Conservation (phyloP, 257 asterid genomes). For the Leptodermis oblonga region DNA sequence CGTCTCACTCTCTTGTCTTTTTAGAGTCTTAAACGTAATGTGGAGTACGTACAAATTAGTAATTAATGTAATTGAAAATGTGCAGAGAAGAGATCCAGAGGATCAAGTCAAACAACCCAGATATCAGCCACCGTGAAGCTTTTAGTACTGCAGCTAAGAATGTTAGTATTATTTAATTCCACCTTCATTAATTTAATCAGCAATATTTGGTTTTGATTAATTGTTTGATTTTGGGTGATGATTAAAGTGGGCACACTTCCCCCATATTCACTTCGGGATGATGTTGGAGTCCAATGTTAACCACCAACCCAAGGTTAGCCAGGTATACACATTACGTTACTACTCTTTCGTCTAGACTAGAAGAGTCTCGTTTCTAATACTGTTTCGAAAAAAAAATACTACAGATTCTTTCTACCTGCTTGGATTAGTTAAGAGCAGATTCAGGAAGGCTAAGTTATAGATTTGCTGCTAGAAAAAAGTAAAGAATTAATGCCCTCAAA, state of each 20-base stretch:
- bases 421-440: no score
- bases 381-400: no score
- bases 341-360: no score
- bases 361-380: no score
- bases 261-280: slow-evolving; percentile 90
- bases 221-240: neutral
- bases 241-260: slow-evolving; percentile 89
- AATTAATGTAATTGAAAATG: neutral
- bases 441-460: no score
- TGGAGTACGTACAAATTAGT: neutral
- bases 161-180: slow-evolving; percentile 51
- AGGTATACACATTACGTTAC: no score
- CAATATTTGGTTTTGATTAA: neutral
- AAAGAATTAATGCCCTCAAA: no score
- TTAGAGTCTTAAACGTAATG: neutral
- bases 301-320: slow-evolving; percentile 46
- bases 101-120: slow-evolving; percentile 83
- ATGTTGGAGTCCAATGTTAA: slow-evolving; percentile 67
- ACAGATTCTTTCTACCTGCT: no score
- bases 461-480: no score
- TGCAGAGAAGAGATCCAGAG: slow-evolving; percentile 86
- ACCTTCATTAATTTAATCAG: neutral
- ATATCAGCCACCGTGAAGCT: slow-evolving; percentile 86
- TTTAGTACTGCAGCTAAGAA: slow-evolving; percentile 94
- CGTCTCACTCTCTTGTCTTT: neutral